Evolutionary conservation across 306 rosid genomes (phyloP).

Genomic region (Ziziphus jujuba): DNA sequence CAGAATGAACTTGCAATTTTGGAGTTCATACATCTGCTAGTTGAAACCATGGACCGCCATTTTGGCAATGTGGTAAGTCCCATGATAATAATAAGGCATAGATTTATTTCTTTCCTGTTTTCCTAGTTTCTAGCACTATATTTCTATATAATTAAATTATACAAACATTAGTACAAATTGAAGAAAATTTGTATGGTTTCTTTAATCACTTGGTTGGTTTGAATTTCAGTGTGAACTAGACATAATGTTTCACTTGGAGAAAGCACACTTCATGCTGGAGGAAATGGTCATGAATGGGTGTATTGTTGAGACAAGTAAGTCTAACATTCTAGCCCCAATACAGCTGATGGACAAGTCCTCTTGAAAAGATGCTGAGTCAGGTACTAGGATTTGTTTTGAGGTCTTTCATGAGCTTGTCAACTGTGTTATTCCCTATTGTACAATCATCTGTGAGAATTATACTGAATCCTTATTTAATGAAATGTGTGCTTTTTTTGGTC

Average conservation of each 20-base stretch:
- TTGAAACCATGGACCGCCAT: conserved; percentile 97
- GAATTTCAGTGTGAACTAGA: conserved; percentile 89
- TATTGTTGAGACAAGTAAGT: conserved; percentile 79
- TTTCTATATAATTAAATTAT: neutral
- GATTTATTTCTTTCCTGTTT: neutral
- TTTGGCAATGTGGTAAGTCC: conserved; percentile 88
- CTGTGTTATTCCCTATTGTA: neutral
- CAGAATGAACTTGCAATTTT: conserved; percentile 93
- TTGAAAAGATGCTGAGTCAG: conserved; percentile 22
- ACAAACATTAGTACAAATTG: neutral
- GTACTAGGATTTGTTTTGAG: neutral
- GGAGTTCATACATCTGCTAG: conserved; percentile 92
- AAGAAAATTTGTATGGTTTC: neutral
- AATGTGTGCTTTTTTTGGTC: too few species aligned
- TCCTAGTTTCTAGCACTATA: conserved; percentile 9
- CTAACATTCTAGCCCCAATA: conserved; percentile 80
- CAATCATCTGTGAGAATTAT: neutral
- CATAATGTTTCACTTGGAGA: conserved; percentile 97
- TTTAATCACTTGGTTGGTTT: conserved; percentile 3
- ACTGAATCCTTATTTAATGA: too few species aligned
- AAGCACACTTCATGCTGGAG: conserved; percentile 96
- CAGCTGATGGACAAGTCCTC: conserved; percentile 88
- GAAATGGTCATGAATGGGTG: conserved; percentile 98
- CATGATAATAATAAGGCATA: neutral
- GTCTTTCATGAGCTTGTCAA: neutral